Conservation (phyloP, 192 early-diverging fungal species). For the Coemansia erecta region DNA sequence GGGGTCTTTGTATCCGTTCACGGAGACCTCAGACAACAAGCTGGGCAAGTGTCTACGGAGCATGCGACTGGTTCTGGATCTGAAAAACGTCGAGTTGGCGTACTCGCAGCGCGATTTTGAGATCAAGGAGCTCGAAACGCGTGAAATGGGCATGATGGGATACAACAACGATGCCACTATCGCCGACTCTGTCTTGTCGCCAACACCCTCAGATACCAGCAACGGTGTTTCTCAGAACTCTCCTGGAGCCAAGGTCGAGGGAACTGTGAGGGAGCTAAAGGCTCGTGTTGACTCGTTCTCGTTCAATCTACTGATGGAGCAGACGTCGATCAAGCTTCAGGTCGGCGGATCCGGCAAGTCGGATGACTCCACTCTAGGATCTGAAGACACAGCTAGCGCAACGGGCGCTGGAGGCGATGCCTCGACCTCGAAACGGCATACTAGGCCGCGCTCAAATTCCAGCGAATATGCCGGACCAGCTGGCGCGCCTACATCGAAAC, state of each 20-base stretch:
- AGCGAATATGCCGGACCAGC: not conserved
- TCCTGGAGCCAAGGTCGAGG: constrained; percentile 47
- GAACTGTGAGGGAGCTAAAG: constrained; percentile 47
- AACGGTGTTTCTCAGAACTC: not conserved
- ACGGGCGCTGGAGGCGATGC: not conserved
- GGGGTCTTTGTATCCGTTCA: constrained; percentile 51
- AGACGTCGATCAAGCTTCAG: constrained; percentile 36
- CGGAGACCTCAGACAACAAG: constrained; percentile 48
- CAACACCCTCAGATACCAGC: constrained; percentile 38
- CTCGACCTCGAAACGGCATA: too few species aligned
- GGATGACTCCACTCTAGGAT: not conserved
- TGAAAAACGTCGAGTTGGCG: constrained; percentile 49
- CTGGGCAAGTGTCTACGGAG: constrained; percentile 52
- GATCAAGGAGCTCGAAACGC: constrained; percentile 52
- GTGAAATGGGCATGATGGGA: constrained; percentile 34
- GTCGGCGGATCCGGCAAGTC: constrained; percentile 11
- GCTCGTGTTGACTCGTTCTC: constrained; percentile 50
- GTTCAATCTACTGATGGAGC: constrained; percentile 45
- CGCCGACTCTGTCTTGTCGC: constrained; percentile 21
- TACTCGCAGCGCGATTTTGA: constrained; percentile 53
- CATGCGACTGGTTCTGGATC: constrained; percentile 48
- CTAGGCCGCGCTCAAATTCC: not conserved
- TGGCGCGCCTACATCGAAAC: not conserved
- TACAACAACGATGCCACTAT: constrained; percentile 12
- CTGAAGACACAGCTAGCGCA: not conserved